Evolutionary conservation across 2,329 filamentous ascomycete genomes (phyloP).

Genomic region (Plectosphaerella plurivora): DNA sequence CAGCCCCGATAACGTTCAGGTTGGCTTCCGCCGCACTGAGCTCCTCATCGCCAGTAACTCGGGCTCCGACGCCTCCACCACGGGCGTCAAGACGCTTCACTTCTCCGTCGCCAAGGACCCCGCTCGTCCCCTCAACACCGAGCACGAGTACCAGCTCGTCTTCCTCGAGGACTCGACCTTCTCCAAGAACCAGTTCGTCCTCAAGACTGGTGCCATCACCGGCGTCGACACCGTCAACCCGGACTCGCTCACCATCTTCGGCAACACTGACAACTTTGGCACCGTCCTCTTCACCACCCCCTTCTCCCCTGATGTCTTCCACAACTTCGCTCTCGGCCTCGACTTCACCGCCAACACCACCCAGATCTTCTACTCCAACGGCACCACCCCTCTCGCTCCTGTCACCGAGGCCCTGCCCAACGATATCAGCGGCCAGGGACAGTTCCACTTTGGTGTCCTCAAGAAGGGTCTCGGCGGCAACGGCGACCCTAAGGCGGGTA

Average conservation of each 20-base stretch:
- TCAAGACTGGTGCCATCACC: conserved; percentile 52
- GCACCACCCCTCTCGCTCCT: conserved; percentile 34
- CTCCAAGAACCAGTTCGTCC: conserved; percentile 46
- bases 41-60: conserved; percentile 46
- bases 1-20: conserved; percentile 42
- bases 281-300: conserved; percentile 43
- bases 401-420: conserved; percentile 43
- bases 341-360: conserved; percentile 53
- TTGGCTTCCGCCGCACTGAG: conserved; percentile 57
- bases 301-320: conserved; percentile 47
- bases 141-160: conserved; percentile 56
- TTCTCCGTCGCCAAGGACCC: conserved; percentile 53
- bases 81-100: conserved; percentile 57
- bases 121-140: conserved; percentile 48
- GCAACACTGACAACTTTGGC: conserved; percentile 39
- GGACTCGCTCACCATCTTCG: conserved; percentile 39
- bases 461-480: conserved; percentile 50
- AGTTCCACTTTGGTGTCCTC: conserved; percentile 58
- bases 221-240: conserved; percentile 28
- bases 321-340: conserved; percentile 58
- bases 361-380: conserved; percentile 53
- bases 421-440: conserved; percentile 52
- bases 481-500: conserved; percentile 42
- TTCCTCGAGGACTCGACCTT: conserved; percentile 43
- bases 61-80: conserved; percentile 45